Evolutionary conservation across 768 basidiomycete genomes (phyloP).

Genomic region (Panaeolus cyanescens): DNA sequence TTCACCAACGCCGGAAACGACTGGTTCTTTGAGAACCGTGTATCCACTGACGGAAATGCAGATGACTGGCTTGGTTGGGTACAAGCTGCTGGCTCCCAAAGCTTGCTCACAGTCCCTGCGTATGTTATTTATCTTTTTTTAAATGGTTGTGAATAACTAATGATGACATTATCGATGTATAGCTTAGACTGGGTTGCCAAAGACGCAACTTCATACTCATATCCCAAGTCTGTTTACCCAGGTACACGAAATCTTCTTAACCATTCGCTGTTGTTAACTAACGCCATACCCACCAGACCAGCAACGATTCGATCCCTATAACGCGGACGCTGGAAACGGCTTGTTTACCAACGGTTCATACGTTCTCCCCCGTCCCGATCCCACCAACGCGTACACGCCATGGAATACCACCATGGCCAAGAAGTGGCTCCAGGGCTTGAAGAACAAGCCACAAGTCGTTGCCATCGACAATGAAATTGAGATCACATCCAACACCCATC

Average conservation of each 20-base stretch:
- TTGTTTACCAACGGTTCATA: conserved; percentile 49
- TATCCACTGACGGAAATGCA: conserved; percentile 36
- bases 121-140: conserved; percentile 24
- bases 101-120: conserved; percentile 51
- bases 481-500: conserved; percentile 52
- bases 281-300: conserved; percentile 33
- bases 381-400: conserved; percentile 38
- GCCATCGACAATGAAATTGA: conserved; percentile 62
- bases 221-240: conserved; percentile 43
- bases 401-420: conserved; percentile 49
- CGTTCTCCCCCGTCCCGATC: conserved; percentile 40
- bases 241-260: conserved; percentile 25
- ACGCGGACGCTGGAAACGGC: conserved; percentile 49
- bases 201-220: conserved; percentile 53
- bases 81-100: conserved; percentile 40
- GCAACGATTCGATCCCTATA: conserved; percentile 45
- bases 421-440: conserved; percentile 44
- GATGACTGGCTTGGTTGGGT: conserved; percentile 55
- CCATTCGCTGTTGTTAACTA: not conserved
- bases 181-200: conserved; percentile 62
- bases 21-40: conserved; percentile 59
- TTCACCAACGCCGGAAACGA: conserved; percentile 57
- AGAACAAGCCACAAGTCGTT: conserved; percentile 48
- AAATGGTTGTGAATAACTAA: not conserved
- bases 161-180: not conserved